These are phyloP conservation scores for Coniophora puteana DNA, from an alignment of 1,284 basidiomycete genomes.

Conservation along the genomic window DNA sequence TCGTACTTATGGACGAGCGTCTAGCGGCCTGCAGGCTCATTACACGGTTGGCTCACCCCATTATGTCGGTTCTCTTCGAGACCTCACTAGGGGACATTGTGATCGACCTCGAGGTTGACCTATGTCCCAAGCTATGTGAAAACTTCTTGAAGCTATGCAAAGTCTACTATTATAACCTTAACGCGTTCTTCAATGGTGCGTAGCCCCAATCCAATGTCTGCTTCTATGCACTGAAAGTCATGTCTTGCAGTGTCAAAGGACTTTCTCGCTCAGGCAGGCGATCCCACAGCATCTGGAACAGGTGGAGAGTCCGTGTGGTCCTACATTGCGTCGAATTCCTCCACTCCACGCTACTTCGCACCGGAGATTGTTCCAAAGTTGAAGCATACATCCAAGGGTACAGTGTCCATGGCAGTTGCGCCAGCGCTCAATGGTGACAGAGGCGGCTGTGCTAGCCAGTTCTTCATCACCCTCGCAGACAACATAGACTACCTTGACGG, in stretches of 20 bases:
- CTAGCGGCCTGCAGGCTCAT: no score
- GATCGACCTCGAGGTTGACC: slow-evolving; percentile 92
- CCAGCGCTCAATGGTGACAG: slow-evolving; percentile 62
- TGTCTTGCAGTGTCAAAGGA: slow-evolving; percentile 80
- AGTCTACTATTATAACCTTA: slow-evolving; percentile 93
- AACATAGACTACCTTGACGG: slow-evolving; percentile 94
- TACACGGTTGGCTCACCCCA: no score
- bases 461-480: slow-evolving; percentile 92
- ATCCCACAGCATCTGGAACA: slow-evolving; percentile 92
- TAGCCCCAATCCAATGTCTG: slow-evolving; percentile 9
- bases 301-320: slow-evolving; percentile 89
- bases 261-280: slow-evolving; percentile 93
- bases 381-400: slow-evolving; percentile 86
- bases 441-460: slow-evolving; percentile 91
- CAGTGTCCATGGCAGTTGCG: slow-evolving; percentile 94
- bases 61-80: slow-evolving; percentile 94
- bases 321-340: slow-evolving; percentile 53
- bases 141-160: slow-evolving; percentile 99
- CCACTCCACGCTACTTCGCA: slow-evolving; percentile 72
- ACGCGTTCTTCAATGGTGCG: slow-evolving; percentile 95
- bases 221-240: slow-evolving; percentile 5
- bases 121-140: slow-evolving; percentile 85
- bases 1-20: no score
- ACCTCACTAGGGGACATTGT: slow-evolving; percentile 95
- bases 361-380: slow-evolving; percentile 79